Conservation (phyloP, 2,329 filamentous ascomycete species). For the Phialophora expanda region DNA sequence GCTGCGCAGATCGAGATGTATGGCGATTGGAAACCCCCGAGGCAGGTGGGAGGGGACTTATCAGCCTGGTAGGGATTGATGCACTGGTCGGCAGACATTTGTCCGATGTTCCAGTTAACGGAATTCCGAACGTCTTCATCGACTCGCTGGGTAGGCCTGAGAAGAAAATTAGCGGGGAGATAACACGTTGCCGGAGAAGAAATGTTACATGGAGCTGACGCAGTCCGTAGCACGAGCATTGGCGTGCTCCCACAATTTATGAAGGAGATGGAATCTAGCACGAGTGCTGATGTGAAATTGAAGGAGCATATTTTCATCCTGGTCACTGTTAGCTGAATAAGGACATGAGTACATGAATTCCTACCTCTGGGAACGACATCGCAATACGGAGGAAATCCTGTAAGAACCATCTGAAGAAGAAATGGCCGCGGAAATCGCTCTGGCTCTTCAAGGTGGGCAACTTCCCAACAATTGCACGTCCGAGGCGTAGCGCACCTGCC, state of each 20-base stretch:
- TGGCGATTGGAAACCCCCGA: neutral
- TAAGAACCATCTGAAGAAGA: constrained; percentile 92
- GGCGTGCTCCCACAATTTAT: constrained; percentile 78
- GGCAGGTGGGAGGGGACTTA: neutral
- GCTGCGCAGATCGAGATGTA: constrained; percentile 34
- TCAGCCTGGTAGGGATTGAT: constrained; percentile 30
- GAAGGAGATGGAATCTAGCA: constrained; percentile 75
- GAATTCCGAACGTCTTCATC: constrained; percentile 29
- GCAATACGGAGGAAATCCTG: constrained; percentile 82
- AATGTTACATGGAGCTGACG: constrained; percentile 66
- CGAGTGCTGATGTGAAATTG: constrained; percentile 93
- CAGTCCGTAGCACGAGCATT: constrained; percentile 81
- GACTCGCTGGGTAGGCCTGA: constrained; percentile 32
- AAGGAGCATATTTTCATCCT: constrained; percentile 70
- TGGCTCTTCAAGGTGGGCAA: constrained; percentile 71
- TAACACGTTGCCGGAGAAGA: constrained; percentile 24
- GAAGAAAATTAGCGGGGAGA: constrained; percentile 41
- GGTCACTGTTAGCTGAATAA: constrained; percentile 44
- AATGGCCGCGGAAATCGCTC: constrained; percentile 77
- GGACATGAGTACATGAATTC: constrained; percentile 21
- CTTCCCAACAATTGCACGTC: constrained; percentile 79
- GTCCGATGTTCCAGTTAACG: constrained; percentile 30
- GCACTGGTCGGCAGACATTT: constrained; percentile 28
- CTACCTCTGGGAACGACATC: constrained; percentile 85
- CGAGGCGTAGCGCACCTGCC: constrained; percentile 80